These are phyloP conservation scores for Citrullus amarus DNA, from an alignment of 306 rosid species.

Conservation along the genomic window DNA sequence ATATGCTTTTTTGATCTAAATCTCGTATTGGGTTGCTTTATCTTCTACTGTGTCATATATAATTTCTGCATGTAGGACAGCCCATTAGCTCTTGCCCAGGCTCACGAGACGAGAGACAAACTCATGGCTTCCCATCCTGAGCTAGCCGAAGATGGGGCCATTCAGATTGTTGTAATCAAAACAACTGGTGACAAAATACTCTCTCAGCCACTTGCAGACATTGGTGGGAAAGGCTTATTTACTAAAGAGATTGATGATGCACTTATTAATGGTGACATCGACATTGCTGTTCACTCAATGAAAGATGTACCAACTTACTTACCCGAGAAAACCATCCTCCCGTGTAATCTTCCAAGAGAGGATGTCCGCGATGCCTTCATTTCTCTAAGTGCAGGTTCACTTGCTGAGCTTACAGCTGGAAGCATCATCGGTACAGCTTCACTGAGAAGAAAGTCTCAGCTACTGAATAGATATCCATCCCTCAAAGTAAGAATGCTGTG, in stretches of 20 bases:
- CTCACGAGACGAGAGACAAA: slow-evolving; percentile 73
- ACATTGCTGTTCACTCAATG: slow-evolving; percentile 92
- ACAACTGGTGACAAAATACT: slow-evolving; percentile 85
- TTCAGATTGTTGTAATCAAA: slow-evolving; percentile 66
- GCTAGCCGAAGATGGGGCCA: slow-evolving; percentile 82
- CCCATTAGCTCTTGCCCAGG: slow-evolving; percentile 91
- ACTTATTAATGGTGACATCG: slow-evolving; percentile 54
- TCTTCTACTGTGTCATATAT: slow-evolving; percentile 16
- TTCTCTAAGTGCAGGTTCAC: slow-evolving; percentile 52
- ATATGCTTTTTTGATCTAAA: slow-evolving; percentile 3
- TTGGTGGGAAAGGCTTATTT: slow-evolving; percentile 86
- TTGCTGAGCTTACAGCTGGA: slow-evolving; percentile 61
- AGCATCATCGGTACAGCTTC: slow-evolving; percentile 78
- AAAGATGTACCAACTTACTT: slow-evolving; percentile 85
- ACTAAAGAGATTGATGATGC: slow-evolving; percentile 94
- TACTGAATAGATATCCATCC: slow-evolving; percentile 66
- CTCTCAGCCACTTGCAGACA: slow-evolving; percentile 78
- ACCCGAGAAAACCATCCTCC: slow-evolving; percentile 65
- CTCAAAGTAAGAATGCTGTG: slow-evolving; percentile 35
- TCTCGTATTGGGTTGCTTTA: background rate
- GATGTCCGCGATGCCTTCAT: slow-evolving; percentile 90
- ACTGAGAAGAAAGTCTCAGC: slow-evolving; percentile 76
- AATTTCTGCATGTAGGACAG: slow-evolving; percentile 49
- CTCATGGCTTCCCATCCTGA: slow-evolving; percentile 64
- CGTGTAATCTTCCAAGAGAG: slow-evolving; percentile 83